phyloP scores from a whole-genome alignment of 2,329 filamentous ascomycete genomes.

The Penicillium verrucosum region DNA sequence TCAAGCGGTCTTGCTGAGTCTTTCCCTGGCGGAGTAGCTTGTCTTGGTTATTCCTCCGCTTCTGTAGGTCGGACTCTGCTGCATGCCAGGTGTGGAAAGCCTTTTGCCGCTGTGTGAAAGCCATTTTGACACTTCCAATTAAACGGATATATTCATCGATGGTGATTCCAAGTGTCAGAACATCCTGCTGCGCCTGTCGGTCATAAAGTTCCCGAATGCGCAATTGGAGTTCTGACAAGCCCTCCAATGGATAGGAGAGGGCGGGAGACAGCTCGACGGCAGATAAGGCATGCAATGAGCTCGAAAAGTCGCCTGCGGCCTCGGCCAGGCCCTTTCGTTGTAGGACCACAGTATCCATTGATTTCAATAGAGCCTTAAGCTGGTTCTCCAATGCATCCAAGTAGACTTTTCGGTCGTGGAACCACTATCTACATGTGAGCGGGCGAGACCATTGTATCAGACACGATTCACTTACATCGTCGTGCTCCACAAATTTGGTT shows the following conservation, averaged over 20 bases:
- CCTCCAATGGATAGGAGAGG: constrained; percentile 83
- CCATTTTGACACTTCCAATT: constrained; percentile 90
- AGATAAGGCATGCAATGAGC: constrained; percentile 86
- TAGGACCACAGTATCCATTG: constrained; percentile 85
- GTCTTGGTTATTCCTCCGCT: constrained; percentile 84
- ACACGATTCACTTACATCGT: constrained; percentile 65
- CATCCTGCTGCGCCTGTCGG: constrained; percentile 93
- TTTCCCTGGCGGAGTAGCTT: constrained; percentile 93
- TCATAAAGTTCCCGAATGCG: constrained; percentile 95
- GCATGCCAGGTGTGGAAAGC: constrained; percentile 92
- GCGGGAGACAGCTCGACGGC: constrained; percentile 87
- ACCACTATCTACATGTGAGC: constrained; percentile 63
- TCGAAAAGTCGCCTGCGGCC: constrained; percentile 87
- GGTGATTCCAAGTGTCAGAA: constrained; percentile 92
- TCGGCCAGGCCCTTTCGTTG: constrained; percentile 94
- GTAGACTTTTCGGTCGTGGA: constrained; percentile 93
- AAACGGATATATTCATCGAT: constrained; percentile 97
- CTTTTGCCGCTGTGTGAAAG: constrained; percentile 89
- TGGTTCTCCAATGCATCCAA: constrained; percentile 91
- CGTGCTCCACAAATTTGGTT: constrained; percentile 92
- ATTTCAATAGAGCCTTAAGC: constrained; percentile 83
- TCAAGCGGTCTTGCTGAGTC: constrained; percentile 91
- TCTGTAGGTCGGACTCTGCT: constrained; percentile 84
- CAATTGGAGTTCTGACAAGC: constrained; percentile 86
- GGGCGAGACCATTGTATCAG: constrained; percentile 11